Evolutionary conservation across 2,329 filamentous ascomycete genomes (phyloP), one percentile per base, ranked within the genome.

Genomic region (Phyllosticta capitalensis): DNA sequence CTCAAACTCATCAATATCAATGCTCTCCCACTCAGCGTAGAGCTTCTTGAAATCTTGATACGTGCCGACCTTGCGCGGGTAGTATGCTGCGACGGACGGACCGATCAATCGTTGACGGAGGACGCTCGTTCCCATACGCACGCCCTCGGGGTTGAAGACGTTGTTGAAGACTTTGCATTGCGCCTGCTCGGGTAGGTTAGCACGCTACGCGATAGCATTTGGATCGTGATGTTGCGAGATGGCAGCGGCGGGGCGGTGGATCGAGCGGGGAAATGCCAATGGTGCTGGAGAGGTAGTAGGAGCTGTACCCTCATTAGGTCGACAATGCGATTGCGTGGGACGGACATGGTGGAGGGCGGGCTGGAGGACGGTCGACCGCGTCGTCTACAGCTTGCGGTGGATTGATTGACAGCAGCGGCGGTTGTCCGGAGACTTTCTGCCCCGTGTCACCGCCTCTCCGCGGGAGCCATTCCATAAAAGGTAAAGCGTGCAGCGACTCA

Each of bases 131-230:
- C 94, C 94, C 66, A 90, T 84, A 63, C 94, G 89, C 63, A 88
- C 74, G 66, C 85, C 79, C 59, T 90, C 81, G 24, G 94, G 94
- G 76, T 99, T 99, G 80, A 86, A 97, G 57, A 87, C 92, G 55
- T 88, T 89, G 69, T 86, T 87, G 80, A 97, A 99, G 77, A 97
- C 84, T 72, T 86, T 84, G 81, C 90, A 96, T 87, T 92, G 91
- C 70, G 83, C 83, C 92, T 96, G 67, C n/a, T 30, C 26, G 52
- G n/a, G 14, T 33, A 21, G 24, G 45, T 53, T 21, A 21, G 38
- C 17, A 52, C n/a, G 33, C 33, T 54, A 12, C 14, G 38, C n/a
- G 20, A 45, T 22, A 20, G 54, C 26, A 38, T 26, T 26, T 52
- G 50, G 9, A 17, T 49, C 10, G 45, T 12, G 45, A 4, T 45